Percentiles rank a stretch among this genome's conserved stretches.
phyloP scores from a whole-genome alignment of 805 yeast species.

The Yarrowia sp. region DNA sequence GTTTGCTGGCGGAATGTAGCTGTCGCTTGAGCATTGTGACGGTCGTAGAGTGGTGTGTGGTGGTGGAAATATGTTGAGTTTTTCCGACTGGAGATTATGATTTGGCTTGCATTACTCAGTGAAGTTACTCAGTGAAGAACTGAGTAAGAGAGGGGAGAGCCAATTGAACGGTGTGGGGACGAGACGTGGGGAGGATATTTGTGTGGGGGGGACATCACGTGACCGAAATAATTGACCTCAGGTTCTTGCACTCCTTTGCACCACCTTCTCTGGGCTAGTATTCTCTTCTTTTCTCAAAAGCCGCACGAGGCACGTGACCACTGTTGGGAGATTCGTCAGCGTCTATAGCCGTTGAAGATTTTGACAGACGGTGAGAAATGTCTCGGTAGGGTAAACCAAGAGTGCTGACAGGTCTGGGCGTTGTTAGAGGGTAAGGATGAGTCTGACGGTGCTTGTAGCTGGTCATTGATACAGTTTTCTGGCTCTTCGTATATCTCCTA shows the following conservation, averaged over 20 bases:
- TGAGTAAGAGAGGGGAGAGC: conserved; percentile 8
- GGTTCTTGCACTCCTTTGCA: neutral
- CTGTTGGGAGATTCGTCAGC: conserved; percentile 28
- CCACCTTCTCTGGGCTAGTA: neutral
- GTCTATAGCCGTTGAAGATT: conserved; percentile 18
- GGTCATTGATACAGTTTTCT: neutral
- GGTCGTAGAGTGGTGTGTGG: conserved; percentile 4
- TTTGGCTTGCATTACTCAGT: conserved; percentile 36
- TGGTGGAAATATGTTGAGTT: conserved; percentile 25
- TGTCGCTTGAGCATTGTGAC: conserved; percentile 37
- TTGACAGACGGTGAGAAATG: neutral
- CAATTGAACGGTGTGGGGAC: neutral
- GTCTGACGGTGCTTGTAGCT: too few relatives aligned
- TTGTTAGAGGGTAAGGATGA: too few relatives aligned
- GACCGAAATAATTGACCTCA: neutral
- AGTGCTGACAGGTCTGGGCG: neutral
- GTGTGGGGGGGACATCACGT: neutral
- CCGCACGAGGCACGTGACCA: conserved; percentile 21
- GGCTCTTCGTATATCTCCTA: neutral
- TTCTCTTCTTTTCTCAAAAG: neutral
- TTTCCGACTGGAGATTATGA: conserved; percentile 28
- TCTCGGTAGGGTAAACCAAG: conserved; percentile 6
- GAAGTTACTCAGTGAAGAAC: conserved; percentile 38
- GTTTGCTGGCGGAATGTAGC: conserved; percentile 34
- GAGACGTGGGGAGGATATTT: neutral